Conservation (phyloP, 441 rosid genomes). For the Kokia cookei region DNA sequence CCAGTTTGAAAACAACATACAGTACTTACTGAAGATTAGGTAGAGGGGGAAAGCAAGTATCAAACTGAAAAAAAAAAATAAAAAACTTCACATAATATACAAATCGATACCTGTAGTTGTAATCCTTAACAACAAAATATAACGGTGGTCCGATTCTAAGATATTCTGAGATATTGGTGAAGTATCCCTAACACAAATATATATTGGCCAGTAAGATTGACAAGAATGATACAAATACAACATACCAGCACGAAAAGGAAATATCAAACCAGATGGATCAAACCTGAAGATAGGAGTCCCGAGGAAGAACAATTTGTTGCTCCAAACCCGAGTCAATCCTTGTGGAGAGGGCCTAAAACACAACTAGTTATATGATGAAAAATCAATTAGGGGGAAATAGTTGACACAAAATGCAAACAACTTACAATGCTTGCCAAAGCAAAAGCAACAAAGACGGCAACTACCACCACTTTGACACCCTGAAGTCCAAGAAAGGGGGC, state of each 20-base stretch:
- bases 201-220: conserved; percentile 13
- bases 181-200: conserved; percentile 68
- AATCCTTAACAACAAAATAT: conserved; percentile 89
- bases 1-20: not conserved
- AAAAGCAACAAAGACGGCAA: conserved; percentile 70
- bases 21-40: not conserved
- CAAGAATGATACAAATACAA: conserved; percentile 3
- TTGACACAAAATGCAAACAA: conserved; percentile 15
- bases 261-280: not conserved
- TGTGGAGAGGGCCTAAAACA: conserved; percentile 66
- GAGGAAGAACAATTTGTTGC: conserved; percentile 95
- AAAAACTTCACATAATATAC: not conserved
- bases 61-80: not conserved
- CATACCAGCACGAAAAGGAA: not conserved
- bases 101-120: conserved; percentile 71
- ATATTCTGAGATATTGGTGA: conserved; percentile 66
- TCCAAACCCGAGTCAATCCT: conserved; percentile 96
- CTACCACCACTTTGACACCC: conserved; percentile 74
- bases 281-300: conserved; percentile 98
- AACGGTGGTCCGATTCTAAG: conserved; percentile 95
- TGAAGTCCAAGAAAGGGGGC: conserved; percentile 73
- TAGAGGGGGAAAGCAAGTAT: not conserved
- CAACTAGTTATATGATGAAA: conserved; percentile 5
- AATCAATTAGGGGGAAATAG: not conserved
- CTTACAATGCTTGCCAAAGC: conserved; percentile 89